A percentile compares a stretch with the other conserved stretches of the same genome.
phyloP scores from a whole-genome alignment of 2,329 filamentous ascomycete genomes.

The Sarocladium strictum region DNA sequence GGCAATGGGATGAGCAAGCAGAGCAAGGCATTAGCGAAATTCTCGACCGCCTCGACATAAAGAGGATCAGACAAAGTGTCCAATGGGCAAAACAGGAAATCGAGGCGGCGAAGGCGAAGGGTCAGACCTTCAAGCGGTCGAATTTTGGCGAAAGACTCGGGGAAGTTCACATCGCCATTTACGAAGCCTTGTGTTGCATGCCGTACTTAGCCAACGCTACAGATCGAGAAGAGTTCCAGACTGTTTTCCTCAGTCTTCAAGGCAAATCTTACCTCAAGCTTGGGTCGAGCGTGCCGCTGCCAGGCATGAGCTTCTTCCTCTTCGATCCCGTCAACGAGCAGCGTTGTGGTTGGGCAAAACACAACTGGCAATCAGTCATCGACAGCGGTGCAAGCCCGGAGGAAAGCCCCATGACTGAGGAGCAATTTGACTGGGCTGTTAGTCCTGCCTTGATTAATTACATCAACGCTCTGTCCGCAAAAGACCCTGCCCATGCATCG shows the following conservation, averaged over 20 bases:
- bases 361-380: constrained; percentile 38
- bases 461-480: constrained; percentile 54
- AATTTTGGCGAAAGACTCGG: constrained; percentile 42
- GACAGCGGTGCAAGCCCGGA: constrained; percentile 20
- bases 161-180: constrained; percentile 70
- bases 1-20: constrained; percentile 43
- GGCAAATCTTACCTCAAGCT: constrained; percentile 74
- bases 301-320: constrained; percentile 78
- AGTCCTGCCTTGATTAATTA: constrained; percentile 64
- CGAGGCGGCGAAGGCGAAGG: constrained; percentile 41
- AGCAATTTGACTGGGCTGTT: constrained; percentile 85
- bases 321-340: constrained; percentile 60
- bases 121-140: constrained; percentile 39
- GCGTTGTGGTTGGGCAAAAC: constrained; percentile 31
- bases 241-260: constrained; percentile 69
- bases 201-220: constrained; percentile 60
- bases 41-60: constrained; percentile 54
- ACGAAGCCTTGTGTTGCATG: constrained; percentile 82
- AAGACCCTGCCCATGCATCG: constrained; percentile 28
- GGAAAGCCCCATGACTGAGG: constrained; percentile 53
- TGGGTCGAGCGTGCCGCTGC: constrained; percentile 64
- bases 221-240: constrained; percentile 61
- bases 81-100: constrained; percentile 49
- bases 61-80: constrained; percentile 55
- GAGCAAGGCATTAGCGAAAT: constrained; percentile 47